phyloP scores from a whole-genome alignment of 805 yeast genomes.

The Saccharomycopsis javanensis region DNA sequence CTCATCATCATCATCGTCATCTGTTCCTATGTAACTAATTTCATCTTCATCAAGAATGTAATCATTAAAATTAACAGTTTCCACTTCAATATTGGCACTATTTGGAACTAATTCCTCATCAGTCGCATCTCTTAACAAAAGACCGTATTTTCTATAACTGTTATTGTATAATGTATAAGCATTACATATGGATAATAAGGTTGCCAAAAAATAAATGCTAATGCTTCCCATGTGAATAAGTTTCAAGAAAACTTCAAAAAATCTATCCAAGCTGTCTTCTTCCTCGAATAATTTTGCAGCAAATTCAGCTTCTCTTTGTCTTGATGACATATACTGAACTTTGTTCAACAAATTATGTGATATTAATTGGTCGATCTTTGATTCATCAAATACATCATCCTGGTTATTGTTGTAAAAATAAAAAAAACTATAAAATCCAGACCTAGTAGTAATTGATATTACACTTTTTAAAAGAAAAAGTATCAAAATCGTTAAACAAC shows the following conservation, averaged over 20 bases:
- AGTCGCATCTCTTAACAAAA: neutral
- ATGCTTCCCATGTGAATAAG: neutral
- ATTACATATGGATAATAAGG: neutral
- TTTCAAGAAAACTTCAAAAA: neutral
- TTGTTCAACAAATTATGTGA: neutral
- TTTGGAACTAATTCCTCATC: neutral
- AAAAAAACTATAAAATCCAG: neutral
- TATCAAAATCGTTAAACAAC: neutral
- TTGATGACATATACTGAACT: neutral
- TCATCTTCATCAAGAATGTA: neutral
- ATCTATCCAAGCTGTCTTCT: neutral
- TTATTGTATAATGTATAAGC: neutral
- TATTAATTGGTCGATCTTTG: neutral
- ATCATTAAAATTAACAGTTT: neutral
- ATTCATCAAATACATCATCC: neutral
- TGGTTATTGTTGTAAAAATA: neutral
- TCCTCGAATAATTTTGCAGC: neutral
- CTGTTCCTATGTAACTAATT: neutral
- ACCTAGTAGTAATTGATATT: neutral
- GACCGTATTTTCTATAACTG: neutral
- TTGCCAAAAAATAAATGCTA: neutral
- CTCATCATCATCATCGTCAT: neutral
- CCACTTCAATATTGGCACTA: neutral
- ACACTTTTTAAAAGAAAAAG: neutral
- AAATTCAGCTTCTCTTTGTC: neutral